These are phyloP conservation scores for Rosa rugosa DNA, from an alignment of 306 rosid genomes.

Conservation along the genomic window DNA sequence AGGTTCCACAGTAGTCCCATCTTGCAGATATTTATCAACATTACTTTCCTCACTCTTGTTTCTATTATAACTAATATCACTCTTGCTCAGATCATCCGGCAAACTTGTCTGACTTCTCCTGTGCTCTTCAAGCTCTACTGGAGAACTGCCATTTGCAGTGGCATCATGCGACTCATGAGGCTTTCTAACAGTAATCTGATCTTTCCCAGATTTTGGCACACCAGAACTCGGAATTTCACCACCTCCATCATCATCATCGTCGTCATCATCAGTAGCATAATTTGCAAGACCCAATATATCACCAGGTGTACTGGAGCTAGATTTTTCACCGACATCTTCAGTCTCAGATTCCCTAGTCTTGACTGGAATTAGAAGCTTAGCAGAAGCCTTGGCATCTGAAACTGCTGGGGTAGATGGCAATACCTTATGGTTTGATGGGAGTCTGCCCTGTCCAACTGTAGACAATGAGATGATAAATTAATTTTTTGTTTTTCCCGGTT, in stretches of 20 bases:
- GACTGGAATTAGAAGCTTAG: conserved; percentile 62
- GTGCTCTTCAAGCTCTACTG: conserved; percentile 33
- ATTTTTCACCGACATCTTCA: conserved; percentile 49
- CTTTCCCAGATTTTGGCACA: conserved; percentile 43
- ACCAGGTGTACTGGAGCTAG: conserved; percentile 70
- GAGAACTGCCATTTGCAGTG: conserved; percentile 41
- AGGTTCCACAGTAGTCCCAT: conserved; percentile 43
- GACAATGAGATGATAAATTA: neutral
- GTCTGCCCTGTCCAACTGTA: conserved; percentile 47
- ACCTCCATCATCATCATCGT: conserved; percentile 44
- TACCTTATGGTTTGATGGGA: conserved; percentile 52
- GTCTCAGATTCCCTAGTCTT: conserved; percentile 56
- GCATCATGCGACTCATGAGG: conserved; percentile 32
- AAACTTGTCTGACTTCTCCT: conserved; percentile 30
- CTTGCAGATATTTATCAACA: conserved; percentile 42
- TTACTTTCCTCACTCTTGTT: conserved; percentile 37
- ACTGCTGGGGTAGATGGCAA: conserved; percentile 45
- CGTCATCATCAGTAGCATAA: conserved; percentile 77
- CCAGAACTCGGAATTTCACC: conserved; percentile 61
- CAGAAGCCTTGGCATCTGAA: conserved; percentile 55
- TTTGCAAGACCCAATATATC: conserved; percentile 92
- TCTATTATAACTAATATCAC: conserved; percentile 20
- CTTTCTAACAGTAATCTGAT: conserved; percentile 34
- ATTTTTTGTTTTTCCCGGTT: neutral
- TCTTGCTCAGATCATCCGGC: conserved; percentile 35